Base-by-base conservation (phyloP, 768 basidiomycete species). In the Tricholoma sp. region DNA sequence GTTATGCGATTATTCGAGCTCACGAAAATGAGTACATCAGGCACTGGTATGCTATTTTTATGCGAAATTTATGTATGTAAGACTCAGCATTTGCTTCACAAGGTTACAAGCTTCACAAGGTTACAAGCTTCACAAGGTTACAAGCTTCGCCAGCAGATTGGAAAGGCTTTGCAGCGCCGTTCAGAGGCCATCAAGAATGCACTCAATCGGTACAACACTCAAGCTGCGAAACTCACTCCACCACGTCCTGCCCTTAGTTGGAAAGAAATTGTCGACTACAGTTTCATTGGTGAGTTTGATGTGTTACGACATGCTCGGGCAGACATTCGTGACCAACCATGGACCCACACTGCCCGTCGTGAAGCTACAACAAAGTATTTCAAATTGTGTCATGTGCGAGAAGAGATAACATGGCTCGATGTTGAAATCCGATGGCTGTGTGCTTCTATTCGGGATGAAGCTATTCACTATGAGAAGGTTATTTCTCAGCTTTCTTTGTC, bases 1-100 rank as follows among this genome's bases (percentile, higher is more conserved):
- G 60, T 66, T n/a, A 36, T 57, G 17, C 39, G 60, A 45, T 54
- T 68, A 54, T 66, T 68, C 6, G 61, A 68, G 54, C 54, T 68
- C 13, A 50, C 59, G 29, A 63, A 64, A 36, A 58, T 65, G 24
- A 24, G 24, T 24, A 24, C 24, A 24, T 24, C 4, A 4, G 24
- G 24, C 1, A 24, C 24, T 24, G 67, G 71, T 72, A 42, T 28
- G 67, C 53, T 7, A 15, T 37, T 37, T 20, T 44, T 56, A 10
- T 6, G 15, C 6, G 15, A 13, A 28, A 6, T 29, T 28, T 15
- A 50, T 28, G 31, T 24, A 34, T 9, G n/a, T n/a, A n/a, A n/a
- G 34, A 34, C 13, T 34, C 34, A 34, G 34, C 34, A 8, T 34
- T 34, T 34, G 5, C 34, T 34, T 34, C 34, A 1, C 24, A 24